Conservation (phyloP, 179 eudicot species). For the Silene vulgaris region DNA sequence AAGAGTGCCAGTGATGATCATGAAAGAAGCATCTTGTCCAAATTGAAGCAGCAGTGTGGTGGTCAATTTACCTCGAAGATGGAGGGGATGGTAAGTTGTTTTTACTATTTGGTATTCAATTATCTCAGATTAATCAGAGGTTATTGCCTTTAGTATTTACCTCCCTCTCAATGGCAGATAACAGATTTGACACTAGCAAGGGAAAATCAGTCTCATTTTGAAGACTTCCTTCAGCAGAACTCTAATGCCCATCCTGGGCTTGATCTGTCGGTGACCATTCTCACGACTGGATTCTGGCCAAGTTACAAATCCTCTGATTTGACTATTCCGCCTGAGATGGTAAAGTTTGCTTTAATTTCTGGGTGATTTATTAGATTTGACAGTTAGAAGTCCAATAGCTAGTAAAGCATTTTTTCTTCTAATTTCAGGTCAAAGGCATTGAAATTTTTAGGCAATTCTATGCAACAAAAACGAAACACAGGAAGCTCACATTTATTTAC, state of each 20-base stretch:
- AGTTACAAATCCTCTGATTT: constrained; percentile 78
- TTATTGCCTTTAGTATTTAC: background rate
- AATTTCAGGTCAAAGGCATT: constrained; percentile 47
- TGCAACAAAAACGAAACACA: constrained; percentile 52
- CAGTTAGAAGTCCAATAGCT: background rate
- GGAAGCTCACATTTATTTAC: constrained; percentile 60
- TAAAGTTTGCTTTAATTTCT: constrained; percentile 22
- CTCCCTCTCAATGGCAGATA: constrained; percentile 34
- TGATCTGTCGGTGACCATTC: constrained; percentile 74
- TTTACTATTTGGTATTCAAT: background rate
- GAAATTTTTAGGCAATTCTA: constrained; percentile 56
- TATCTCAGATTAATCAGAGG: background rate
- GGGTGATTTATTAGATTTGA: background rate
- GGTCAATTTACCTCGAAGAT: constrained; percentile 86
- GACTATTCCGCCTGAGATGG: constrained; percentile 77
- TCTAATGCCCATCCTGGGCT: constrained; percentile 54
- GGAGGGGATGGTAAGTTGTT: constrained; percentile 73
- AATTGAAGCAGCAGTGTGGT: constrained; percentile 81
- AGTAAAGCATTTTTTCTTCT: background rate
- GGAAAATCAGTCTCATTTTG: constrained; percentile 67
- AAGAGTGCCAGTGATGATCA: constrained; percentile 85
- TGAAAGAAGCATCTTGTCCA: constrained; percentile 64
- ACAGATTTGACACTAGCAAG: constrained; percentile 71
- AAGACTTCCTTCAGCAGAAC: constrained; percentile 52
- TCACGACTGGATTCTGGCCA: constrained; percentile 93